A percentile compares a stretch with the other conserved stretches of the same genome.
Evolutionary conservation across 163 green algal species (phyloP).

Genomic region (Scenedesmus sp.): DNA sequence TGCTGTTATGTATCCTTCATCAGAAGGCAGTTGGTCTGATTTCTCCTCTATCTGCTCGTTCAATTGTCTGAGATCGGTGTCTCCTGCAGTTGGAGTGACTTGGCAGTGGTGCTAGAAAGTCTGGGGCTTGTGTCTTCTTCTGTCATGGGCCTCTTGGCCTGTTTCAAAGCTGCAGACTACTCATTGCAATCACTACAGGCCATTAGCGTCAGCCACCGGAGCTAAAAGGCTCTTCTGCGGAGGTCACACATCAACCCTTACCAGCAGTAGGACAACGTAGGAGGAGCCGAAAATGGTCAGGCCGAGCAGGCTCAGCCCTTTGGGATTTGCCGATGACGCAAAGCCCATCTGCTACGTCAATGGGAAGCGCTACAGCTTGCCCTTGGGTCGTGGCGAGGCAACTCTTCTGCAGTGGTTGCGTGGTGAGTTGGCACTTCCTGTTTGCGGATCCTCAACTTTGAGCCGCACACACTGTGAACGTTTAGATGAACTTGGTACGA

Average conservation of each 20-base stretch:
- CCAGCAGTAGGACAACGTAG: neutral
- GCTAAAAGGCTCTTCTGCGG: neutral
- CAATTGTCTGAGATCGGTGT: neutral
- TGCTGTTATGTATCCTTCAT: neutral
- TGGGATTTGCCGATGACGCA: conserved; percentile 6
- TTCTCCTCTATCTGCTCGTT: neutral
- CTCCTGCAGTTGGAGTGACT: neutral
- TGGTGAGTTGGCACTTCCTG: conserved; percentile 65
- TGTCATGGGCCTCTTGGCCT: neutral
- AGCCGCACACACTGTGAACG: neutral
- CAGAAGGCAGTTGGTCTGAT: neutral
- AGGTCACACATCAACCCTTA: neutral
- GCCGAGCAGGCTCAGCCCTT: neutral
- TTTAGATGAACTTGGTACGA: too few relatives aligned
- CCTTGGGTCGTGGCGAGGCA: conserved; percentile 74
- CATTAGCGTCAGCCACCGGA: neutral
- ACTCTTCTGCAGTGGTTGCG: conserved; percentile 92
- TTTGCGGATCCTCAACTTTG: neutral
- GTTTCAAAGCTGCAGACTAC: neutral
- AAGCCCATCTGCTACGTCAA: conserved; percentile 82
- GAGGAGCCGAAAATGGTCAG: neutral
- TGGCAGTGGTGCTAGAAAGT: neutral
- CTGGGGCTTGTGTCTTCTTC: neutral
- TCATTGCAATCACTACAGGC: neutral
- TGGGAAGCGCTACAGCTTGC: conserved; percentile 81